Conservation (phyloP, 768 basidiomycete species). For the Gloeopeniophorella convolvens region DNA sequence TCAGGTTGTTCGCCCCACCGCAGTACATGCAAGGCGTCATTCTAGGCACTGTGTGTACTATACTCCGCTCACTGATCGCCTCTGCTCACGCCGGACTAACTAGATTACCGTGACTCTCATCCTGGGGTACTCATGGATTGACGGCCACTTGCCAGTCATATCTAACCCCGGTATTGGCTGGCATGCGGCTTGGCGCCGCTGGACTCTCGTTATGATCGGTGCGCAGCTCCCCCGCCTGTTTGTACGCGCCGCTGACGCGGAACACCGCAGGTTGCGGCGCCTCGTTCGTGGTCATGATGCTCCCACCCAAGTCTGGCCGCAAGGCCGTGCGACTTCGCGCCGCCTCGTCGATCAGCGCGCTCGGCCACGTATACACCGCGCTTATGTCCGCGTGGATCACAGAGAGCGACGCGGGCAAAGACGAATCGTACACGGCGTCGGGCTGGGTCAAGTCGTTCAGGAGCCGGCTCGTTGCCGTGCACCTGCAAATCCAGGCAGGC, state of each 20-base stretch:
- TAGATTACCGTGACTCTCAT: conserved; percentile 41
- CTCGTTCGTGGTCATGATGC: conserved; percentile 47
- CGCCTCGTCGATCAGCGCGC: conserved; percentile 34
- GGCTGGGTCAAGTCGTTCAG: conserved; percentile 28
- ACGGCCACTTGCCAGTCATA: conserved; percentile 39
- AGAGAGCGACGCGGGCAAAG: conserved; percentile 13
- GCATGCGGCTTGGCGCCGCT: conserved; percentile 45
- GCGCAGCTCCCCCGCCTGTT: conserved; percentile 8
- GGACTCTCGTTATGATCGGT: conserved; percentile 46
- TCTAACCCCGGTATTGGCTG: conserved; percentile 49
- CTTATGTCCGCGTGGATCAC: conserved; percentile 38
- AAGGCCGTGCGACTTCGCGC: conserved; percentile 40
- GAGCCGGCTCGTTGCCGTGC: conserved; percentile 26
- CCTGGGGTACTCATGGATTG: conserved; percentile 55
- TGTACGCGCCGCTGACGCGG: background rate
- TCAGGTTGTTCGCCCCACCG: conserved; percentile 40
- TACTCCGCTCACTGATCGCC: background rate
- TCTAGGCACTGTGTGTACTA: conserved; percentile 32
- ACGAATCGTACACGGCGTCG: background rate
- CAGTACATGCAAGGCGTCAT: conserved; percentile 34
- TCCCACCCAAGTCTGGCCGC: conserved; percentile 46
- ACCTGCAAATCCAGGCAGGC: conserved; percentile 30
- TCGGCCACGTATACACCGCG: conserved; percentile 39
- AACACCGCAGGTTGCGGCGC: conserved; percentile 37
- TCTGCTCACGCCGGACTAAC: background rate